Base-by-base conservation (phyloP, 805 yeast genomes). In the Candida ortonii region DNA sequence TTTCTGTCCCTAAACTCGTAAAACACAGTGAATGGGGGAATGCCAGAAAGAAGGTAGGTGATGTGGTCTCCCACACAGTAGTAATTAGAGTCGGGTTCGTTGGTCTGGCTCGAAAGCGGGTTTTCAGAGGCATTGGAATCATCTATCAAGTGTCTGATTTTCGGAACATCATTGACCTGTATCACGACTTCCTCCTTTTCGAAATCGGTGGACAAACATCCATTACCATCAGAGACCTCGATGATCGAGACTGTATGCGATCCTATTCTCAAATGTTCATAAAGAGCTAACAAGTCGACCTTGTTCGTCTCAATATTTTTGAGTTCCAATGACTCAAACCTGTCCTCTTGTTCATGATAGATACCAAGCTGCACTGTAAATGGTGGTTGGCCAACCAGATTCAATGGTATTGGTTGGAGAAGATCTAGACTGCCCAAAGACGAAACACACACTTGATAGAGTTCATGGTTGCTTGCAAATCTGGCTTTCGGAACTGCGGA, bases 31-130 rank as follows among this genome's bases (percentile, higher is more conserved):
- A 87, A 87, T 14, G 96, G 96, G 0, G 95, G 76, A 4, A 74
- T 65, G 2, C 97, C 97, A 11, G 74, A 73, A 43, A 90, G 59
- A 42, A 80, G 73, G 53, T 85, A 85, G 1, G 82, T 70, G 16
- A 93, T 75, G 41, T 84, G 82, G 43, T 90, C 97, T 8, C 98
- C 99, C 17, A 90, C 95, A 71, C 99, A 93, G 52, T 79, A 82
- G 49, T 82, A 73, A 22, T 41, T 47, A 6, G 38, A 29, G 10
- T 39, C 52, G 10, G 18, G 18, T 3, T 28, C 41, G 4, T 34
- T 15, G 9, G 9, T 5, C 32, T 33, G 24, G 25, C 26, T 28
- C 16, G 36, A 25, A 14, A 28, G 25, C 10, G 39, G 49, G 25
- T 42, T 41, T n/a, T 54, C 59, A 2, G 49, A 29, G 22, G 40